Evolutionary conservation across 257 asterid species (phyloP).

Genomic region (Henckelia pumila): DNA sequence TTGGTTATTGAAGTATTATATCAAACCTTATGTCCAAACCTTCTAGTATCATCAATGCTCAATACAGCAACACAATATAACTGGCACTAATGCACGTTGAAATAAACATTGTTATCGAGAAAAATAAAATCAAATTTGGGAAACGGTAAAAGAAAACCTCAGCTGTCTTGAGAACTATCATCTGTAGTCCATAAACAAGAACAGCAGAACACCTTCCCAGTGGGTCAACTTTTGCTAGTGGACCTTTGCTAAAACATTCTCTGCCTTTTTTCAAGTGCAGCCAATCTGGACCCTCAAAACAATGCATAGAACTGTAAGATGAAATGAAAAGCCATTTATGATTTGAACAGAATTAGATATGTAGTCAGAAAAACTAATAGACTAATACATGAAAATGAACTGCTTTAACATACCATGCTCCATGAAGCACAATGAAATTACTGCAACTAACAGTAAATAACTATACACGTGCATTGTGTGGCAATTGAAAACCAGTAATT

Average conservation of each 20-base stretch:
- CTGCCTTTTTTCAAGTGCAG: constrained; percentile 81
- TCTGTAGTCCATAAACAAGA: constrained; percentile 80
- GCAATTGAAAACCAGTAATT: constrained; percentile 17
- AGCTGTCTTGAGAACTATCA: constrained; percentile 93
- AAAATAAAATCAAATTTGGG: constrained; percentile 19
- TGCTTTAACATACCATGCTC: not conserved
- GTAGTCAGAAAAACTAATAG: not conserved
- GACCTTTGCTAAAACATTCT: constrained; percentile 81
- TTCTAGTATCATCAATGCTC: too few relatives aligned
- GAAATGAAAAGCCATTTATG: constrained; percentile 22
- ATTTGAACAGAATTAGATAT: constrained; percentile 16
- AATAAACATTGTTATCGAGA: constrained; percentile 6
- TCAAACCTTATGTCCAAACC: too few relatives aligned
- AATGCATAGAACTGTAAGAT: constrained; percentile 89
- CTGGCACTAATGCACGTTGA: not conserved
- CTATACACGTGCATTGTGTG: not conserved
- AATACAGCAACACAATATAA: not conserved
- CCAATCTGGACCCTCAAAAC: constrained; percentile 99
- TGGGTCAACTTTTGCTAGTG: constrained; percentile 84
- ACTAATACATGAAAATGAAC: constrained; percentile 6
- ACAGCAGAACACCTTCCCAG: constrained; percentile 91
- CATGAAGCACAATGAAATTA: not conserved
- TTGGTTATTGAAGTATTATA: too few relatives aligned
- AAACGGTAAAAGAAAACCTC: constrained; percentile 53
- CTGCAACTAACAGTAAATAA: too few relatives aligned